phyloP scores from a whole-genome alignment of 352 stramenopile genomes.

The Globisporangium megalacanthum region DNA sequence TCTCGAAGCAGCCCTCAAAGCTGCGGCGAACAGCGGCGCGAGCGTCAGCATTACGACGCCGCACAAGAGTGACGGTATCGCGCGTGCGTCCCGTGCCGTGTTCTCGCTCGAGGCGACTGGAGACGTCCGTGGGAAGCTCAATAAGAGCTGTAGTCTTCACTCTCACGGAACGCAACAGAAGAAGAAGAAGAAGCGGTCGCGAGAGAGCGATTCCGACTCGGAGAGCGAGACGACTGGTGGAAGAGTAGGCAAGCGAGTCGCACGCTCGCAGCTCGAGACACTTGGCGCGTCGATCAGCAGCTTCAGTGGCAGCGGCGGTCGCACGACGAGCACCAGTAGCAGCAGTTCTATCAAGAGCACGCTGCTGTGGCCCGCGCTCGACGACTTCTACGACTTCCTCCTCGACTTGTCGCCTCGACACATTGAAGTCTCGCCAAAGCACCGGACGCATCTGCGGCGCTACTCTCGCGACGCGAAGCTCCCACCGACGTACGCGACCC shows the following conservation, averaged over 20 bases:
- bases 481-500: constrained; percentile 33
- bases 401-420: constrained; percentile 51
- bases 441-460: constrained; percentile 22
- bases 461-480: constrained; percentile 27
- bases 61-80: background rate
- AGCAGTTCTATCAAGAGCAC: constrained; percentile 31
- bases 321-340: background rate
- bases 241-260: constrained; percentile 8
- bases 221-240: background rate
- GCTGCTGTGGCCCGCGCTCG: constrained; percentile 62
- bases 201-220: background rate
- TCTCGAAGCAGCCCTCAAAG: constrained; percentile 55
- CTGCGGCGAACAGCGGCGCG: constrained; percentile 15
- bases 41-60: background rate
- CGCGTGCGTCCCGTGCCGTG: background rate
- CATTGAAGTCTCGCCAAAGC: constrained; percentile 26
- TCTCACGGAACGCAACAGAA: background rate
- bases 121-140: constrained; percentile 8
- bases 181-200: constrained; percentile 15
- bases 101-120: constrained; percentile 8
- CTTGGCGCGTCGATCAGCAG: background rate
- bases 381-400: constrained; percentile 75
- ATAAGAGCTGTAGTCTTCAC: background rate
- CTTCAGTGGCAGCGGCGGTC: background rate
- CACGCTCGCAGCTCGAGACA: constrained; percentile 3